These are phyloP conservation scores for Alternaria sp. DNA, from an alignment of 2,329 filamentous ascomycete genomes.

Conservation along the genomic window DNA sequence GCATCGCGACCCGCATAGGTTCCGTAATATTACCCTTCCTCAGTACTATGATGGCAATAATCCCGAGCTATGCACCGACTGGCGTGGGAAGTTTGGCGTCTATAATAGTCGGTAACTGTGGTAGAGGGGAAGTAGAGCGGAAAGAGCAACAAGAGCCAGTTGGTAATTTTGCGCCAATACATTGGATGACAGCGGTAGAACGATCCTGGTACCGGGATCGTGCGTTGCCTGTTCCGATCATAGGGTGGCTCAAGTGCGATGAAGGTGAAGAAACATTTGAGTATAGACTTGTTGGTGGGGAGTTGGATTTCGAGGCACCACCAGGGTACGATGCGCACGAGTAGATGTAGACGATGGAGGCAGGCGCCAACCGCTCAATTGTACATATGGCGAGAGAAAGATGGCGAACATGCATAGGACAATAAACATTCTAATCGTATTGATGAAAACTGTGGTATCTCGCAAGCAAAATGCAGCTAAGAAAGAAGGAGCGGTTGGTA, in stretches of 20 bases:
- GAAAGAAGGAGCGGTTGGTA: slow-evolving; percentile 7
- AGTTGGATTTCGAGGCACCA: slow-evolving; percentile 2
- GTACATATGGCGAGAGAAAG: background rate
- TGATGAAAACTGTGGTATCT: slow-evolving; percentile 25
- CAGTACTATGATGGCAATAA: background rate
- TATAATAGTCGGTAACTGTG: background rate
- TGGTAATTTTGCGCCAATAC: slow-evolving; percentile 4
- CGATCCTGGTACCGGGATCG: slow-evolving; percentile 5
- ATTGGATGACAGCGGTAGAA: slow-evolving; percentile 13
- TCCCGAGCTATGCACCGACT: background rate
- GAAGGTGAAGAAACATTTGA: slow-evolving; percentile 1
- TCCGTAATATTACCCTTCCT: background rate
- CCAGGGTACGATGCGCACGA: background rate
- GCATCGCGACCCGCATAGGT: background rate
- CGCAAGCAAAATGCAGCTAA: slow-evolving; percentile 10
- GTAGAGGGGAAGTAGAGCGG: background rate
- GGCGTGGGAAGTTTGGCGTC: background rate
- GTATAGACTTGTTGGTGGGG: slow-evolving; percentile 1
- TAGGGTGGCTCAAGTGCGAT: background rate
- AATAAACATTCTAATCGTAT: slow-evolving; percentile 9
- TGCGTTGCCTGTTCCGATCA: background rate
- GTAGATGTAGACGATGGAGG: background rate
- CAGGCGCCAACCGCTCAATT: background rate
- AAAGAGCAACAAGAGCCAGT: background rate
- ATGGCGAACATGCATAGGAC: background rate